Conservation (phyloP, 2,329 filamentous ascomycete genomes). For the Fusarium sp. region DNA sequence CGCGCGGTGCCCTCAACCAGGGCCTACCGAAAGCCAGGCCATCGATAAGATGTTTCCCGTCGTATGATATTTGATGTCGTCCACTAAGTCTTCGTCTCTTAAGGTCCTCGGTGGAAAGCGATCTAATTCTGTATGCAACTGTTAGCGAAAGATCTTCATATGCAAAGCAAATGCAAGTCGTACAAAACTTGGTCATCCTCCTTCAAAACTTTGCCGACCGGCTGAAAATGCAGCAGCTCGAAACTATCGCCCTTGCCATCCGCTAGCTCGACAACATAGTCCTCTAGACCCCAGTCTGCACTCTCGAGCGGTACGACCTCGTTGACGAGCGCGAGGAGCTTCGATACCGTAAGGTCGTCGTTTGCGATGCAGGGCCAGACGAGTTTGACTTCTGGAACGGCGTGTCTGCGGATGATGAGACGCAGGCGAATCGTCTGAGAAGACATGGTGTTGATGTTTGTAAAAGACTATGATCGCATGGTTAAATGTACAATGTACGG, state of each 20-base stretch:
- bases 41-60: constrained; percentile 85
- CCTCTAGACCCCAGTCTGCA: constrained; percentile 85
- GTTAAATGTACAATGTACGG: background rate
- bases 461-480: constrained; percentile 32
- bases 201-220: constrained; percentile 75
- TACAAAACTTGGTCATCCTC: constrained; percentile 87
- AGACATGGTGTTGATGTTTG: constrained; percentile 41
- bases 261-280: constrained; percentile 84
- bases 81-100: constrained; percentile 78
- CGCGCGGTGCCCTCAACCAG: constrained; percentile 67
- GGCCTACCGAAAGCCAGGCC: constrained; percentile 85
- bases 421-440: constrained; percentile 72
- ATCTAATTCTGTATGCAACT: constrained; percentile 74
- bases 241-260: constrained; percentile 69
- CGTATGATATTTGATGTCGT: constrained; percentile 80
- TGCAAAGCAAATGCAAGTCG: constrained; percentile 47
- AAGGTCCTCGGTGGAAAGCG: constrained; percentile 79
- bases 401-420: constrained; percentile 77
- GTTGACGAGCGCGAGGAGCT: constrained; percentile 82
- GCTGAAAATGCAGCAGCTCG: constrained; percentile 89
- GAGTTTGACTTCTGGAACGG: constrained; percentile 76
- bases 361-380: constrained; percentile 73
- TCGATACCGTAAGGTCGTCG: constrained; percentile 75
- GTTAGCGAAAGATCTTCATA: constrained; percentile 7
- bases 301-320: constrained; percentile 84